Base-by-base conservation (phyloP, 1,139 yeast species). In the Sugiyamaella grinbergsii region DNA sequence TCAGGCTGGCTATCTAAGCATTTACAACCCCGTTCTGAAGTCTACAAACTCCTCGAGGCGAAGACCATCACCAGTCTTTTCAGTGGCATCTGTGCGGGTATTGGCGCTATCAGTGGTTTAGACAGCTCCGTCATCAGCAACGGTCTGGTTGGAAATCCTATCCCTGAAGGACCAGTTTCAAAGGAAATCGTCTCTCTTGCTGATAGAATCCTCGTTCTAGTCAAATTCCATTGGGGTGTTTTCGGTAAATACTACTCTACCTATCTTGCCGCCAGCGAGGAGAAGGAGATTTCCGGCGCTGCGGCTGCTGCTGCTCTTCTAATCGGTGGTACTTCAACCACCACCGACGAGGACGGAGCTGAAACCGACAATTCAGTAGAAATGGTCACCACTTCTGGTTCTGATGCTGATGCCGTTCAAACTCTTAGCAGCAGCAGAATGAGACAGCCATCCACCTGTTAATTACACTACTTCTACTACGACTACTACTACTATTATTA, bases 1-100 rank as follows among this genome's bases (percentile, higher is more conserved):
- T 80, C 81, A 66, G 81, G 83, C 58, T 89, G 96, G 96, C 75
- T 89, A 45, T 74, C 85, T 49, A 85, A 85, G 64, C 95, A 89
- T 68, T 84, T 90, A 20, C 95, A 87, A 68, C 96, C 96, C 43
- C 74, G 73, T 57, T 83, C 93, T n/a, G 82, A 80, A 50, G 85
- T 89, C 40, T 89, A 89, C 67, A 83, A 85, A 11, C 75, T 88
- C 49, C 76, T 89, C 77, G 96, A 89, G 69, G 76, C 77, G 44
- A 59, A 62, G 54, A 59, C 66, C 47, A 57, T 62, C 43, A 41
- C 56, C 52, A 57, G 62, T 51, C 56, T 66, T 45, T 58, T 41
- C 45, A 50, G 53, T 5, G 50, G 54, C 10, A 43, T 60, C 37
- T 48, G 51, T 47, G 50, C 50, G 29, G 58, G 57, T 24, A 47